Evolutionary conservation across 371 early-diverging fungal species (phyloP).

Genomic region (Mucor circinelloides): DNA sequence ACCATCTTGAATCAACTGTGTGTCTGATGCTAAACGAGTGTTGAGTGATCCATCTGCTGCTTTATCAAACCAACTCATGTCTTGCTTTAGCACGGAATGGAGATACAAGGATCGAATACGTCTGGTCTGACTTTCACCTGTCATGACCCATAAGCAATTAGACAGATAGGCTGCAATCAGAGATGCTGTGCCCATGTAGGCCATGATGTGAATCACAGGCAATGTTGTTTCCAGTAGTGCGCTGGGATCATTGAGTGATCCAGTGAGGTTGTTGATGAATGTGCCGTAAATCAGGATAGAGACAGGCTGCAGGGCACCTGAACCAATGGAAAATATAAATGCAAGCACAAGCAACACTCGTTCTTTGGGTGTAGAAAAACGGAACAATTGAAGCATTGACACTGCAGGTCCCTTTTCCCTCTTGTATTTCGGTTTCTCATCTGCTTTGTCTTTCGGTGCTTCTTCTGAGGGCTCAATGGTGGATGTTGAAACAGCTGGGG

Average conservation of each 20-base stretch:
- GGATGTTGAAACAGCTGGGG: background rate
- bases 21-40: conserved; percentile 73
- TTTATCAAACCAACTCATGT: conserved; percentile 87
- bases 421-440: background rate
- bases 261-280: conserved; percentile 24
- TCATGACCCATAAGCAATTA: conserved; percentile 40
- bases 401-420: conserved; percentile 19
- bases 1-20: conserved; percentile 80
- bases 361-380: conserved; percentile 35
- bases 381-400: conserved; percentile 34
- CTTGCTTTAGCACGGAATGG: conserved; percentile 77
- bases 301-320: conserved; percentile 44
- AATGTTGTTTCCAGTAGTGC: conserved; percentile 18
- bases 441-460: background rate
- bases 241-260: conserved; percentile 3
- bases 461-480: background rate
- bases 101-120: conserved; percentile 56
- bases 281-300: conserved; percentile 43
- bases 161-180: conserved; percentile 36
- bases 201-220: conserved; percentile 41
- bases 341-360: conserved; percentile 30
- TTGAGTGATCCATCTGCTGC: conserved; percentile 64
- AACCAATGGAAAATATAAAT: conserved; percentile 26
- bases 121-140: conserved; percentile 37
- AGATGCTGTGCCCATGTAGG: conserved; percentile 41